A percentile compares a stretch with the other conserved stretches of the same genome.
These are phyloP conservation scores for Pulveroboletus frians DNA, from an alignment of 768 basidiomycete species.

Conservation along the genomic window DNA sequence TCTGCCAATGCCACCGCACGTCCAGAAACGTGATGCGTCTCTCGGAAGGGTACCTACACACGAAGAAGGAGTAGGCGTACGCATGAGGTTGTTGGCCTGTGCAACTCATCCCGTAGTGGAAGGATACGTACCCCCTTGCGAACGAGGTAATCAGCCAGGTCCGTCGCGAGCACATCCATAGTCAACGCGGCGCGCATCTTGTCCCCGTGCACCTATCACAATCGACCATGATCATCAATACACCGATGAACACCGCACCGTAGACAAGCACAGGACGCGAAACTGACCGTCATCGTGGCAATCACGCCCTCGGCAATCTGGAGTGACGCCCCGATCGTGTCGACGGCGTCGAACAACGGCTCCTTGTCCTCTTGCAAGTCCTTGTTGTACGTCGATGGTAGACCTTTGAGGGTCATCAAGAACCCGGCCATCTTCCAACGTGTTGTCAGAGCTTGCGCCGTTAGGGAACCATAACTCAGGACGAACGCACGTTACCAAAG, in stretches of 20 bases:
- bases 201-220: constrained; percentile 69
- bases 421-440: constrained; percentile 78
- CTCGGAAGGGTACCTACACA: constrained; percentile 88
- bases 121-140: constrained; percentile 81
- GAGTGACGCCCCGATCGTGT: constrained; percentile 82
- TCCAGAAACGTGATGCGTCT: constrained; percentile 97
- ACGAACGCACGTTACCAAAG: constrained; percentile 64
- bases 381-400: constrained; percentile 99
- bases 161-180: constrained; percentile 98
- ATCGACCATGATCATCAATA: not conserved
- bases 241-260: not conserved
- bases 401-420: constrained; percentile 93
- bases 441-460: not conserved
- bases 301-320: constrained; percentile 94
- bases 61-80: not conserved
- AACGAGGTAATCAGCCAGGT: constrained; percentile 96
- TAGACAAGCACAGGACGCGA: not conserved
- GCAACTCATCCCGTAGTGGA: not conserved
- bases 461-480: not conserved
- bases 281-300: constrained; percentile 75
- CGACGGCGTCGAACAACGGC: constrained; percentile 90
- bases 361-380: constrained; percentile 99
- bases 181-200: constrained; percentile 91
- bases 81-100: no score
- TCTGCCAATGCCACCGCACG: constrained; percentile 95